Evolutionary conservation across 2,329 filamentous ascomycete genomes (phyloP).

Genomic region (Fusarium equiseti): DNA sequence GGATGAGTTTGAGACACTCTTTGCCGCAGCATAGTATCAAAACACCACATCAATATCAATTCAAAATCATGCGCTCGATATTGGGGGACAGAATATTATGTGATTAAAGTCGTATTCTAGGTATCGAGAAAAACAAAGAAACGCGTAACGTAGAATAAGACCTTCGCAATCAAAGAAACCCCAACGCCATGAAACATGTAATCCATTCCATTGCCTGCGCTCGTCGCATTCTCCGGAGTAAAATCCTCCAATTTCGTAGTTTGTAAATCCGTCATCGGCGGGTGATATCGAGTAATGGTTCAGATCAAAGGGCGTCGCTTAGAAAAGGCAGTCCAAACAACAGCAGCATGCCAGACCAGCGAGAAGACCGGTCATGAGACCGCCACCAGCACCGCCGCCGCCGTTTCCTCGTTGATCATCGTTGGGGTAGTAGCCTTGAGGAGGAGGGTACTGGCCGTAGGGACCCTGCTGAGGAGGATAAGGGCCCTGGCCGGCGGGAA

Average conservation of each 20-base stretch:
- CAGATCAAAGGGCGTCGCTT: constrained; percentile 38
- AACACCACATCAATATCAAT: background rate
- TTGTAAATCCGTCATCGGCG: constrained; percentile 3
- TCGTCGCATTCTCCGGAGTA: background rate
- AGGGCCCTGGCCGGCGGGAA: constrained; percentile 51
- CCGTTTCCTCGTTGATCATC: constrained; percentile 49
- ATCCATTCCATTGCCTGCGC: constrained; percentile 26
- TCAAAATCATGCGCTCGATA: background rate
- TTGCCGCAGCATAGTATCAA: constrained; percentile 33
- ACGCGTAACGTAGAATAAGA: constrained; percentile 25
- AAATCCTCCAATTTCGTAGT: background rate
- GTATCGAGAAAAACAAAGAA: constrained; percentile 38
- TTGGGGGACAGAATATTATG: constrained; percentile 29
- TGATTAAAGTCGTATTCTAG: constrained; percentile 38
- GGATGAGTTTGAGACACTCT: constrained; percentile 41
- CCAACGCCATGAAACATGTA: constrained; percentile 42
- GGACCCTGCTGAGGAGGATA: constrained; percentile 54
- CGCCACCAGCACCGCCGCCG: constrained; percentile 40
- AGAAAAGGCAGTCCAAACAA: constrained; percentile 69
- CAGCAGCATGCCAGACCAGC: constrained; percentile 69
- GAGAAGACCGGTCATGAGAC: constrained; percentile 60
- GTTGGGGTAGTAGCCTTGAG: constrained; percentile 54
- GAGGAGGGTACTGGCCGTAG: constrained; percentile 51
- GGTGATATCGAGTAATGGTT: constrained; percentile 12
- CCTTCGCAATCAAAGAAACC: constrained; percentile 23